Base-by-base conservation (phyloP, 73 alveolate species). In the Uronychia setigera region DNA sequence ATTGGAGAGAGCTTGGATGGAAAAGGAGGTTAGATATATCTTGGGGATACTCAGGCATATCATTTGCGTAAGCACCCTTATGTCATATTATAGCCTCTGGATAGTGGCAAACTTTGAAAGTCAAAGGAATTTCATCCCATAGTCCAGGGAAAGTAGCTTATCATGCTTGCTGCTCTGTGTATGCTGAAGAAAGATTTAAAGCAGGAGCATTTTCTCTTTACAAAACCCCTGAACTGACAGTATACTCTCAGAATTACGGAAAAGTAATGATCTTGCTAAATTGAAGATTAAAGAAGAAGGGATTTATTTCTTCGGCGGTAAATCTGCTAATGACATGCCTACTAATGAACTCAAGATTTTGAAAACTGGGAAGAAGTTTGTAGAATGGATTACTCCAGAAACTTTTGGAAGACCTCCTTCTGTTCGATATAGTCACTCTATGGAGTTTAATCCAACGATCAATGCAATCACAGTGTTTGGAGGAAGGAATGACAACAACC, bases 301-400 rank as follows among this genome's bases (percentile, higher is more conserved):
- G 0, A 83, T 88, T 0, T 88, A 88, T 59, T 88, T 79, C 88
- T 88, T 77, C 77, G 94, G 94, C 0, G 94, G 94, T 11, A 88
- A 83, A 67, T 31, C 82, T 74, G 81, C 80, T 11, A 87, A 88
- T 59, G 94, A 91, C 14, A 77, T 83, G 33, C 34, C 87, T 27
- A 30, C 67, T 26, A 81, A 76, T 59, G 30, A 32, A 27, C 81
- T 88, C 27, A 82, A 77, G 59, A 78, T 88, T 35, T 31, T 88
- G 32, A 88, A 76, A 59, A 78, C 82, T 19, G 91, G 87, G 0
- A 46, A 32, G 31, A 87, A 87, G 59, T 77, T 84, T 1, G 35
- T 80, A 31, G 32, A 80, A 32, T 87, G 93, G 93, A 58, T 29
- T 27, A 28, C 27, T 30, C 84, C 87, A 27, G 85, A 80, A n/a